phyloP scores from a whole-genome alignment of 345 rosid species.

The Ricinus communis region DNA sequence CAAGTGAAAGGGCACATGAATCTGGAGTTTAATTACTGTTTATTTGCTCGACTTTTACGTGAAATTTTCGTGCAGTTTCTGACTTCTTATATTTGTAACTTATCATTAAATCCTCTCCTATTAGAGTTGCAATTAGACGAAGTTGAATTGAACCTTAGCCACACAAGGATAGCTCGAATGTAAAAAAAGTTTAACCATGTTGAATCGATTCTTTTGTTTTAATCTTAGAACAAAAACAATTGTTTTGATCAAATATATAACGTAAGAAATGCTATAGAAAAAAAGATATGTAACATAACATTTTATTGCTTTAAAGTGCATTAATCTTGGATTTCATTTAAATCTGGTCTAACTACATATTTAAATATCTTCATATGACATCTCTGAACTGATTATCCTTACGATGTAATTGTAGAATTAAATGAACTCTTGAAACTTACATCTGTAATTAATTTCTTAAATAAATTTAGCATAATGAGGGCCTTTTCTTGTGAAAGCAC shows the following conservation, averaged over 20 bases:
- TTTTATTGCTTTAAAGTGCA: not conserved
- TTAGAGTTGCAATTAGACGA: not conserved
- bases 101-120: not conserved
- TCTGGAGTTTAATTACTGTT: not conserved
- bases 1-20: not conserved
- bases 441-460: not conserved
- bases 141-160: not conserved
- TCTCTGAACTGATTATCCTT: not conserved
- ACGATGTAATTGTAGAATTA: not conserved
- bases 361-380: not conserved
- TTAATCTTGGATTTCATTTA: constrained; percentile 1
- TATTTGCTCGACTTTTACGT: not conserved
- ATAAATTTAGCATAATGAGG: not conserved
- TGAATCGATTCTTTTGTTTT: not conserved
- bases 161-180: not conserved
- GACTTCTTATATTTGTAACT: not conserved
- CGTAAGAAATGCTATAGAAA: not conserved
- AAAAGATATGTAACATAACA: not conserved
- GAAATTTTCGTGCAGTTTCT: not conserved
- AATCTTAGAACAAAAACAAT: not conserved
- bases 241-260: not conserved
- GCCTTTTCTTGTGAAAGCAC: not conserved
- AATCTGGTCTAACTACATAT: not conserved
- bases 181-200: not conserved
- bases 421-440: constrained; percentile 11